Percentiles rank a stretch among this genome's conserved stretches.
phyloP scores from a whole-genome alignment of 805 yeast genomes.

The Candida adriatica region DNA sequence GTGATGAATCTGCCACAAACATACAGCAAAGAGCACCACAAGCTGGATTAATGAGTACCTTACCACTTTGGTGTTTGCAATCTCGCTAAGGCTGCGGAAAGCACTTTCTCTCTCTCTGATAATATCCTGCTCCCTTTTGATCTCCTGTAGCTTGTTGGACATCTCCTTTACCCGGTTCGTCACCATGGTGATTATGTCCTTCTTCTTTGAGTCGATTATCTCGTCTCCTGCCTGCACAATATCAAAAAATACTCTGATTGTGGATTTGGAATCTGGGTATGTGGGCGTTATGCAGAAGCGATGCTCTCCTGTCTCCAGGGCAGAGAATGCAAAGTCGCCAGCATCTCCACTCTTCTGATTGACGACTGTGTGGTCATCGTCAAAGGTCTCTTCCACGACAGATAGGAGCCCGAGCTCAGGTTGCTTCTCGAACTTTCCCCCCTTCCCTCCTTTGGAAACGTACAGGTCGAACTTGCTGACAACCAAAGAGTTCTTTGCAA shows the following conservation, averaged over 20 bases:
- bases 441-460: slow-evolving; percentile 38
- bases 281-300: slow-evolving; percentile 64
- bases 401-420: slow-evolving; percentile 3
- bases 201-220: slow-evolving; percentile 54
- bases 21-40: slow-evolving; percentile 56
- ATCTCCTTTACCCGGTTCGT: slow-evolving; percentile 50
- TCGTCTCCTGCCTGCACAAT: slow-evolving; percentile 62
- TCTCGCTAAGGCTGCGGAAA: slow-evolving; percentile 74
- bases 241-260: slow-evolving; percentile 68
- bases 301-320: slow-evolving; percentile 82
- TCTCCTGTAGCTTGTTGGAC: slow-evolving; percentile 47
- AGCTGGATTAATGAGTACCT: slow-evolving; percentile 72
- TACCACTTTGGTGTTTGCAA: slow-evolving; percentile 65
- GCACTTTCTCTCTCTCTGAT: slow-evolving; percentile 61
- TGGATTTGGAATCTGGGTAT: slow-evolving; percentile 33
- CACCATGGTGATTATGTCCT: slow-evolving; percentile 45
- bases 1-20: slow-evolving; percentile 71
- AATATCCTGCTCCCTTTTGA: slow-evolving; percentile 58
- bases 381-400: slow-evolving; percentile 57
- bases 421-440: slow-evolving; percentile 1
- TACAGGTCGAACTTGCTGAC: slow-evolving; percentile 71
- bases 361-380: slow-evolving; percentile 72
- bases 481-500: slow-evolving; percentile 71
- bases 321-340: slow-evolving; percentile 74
- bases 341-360: slow-evolving; percentile 52